Base-by-base conservation (phyloP, 306 rosid species). In the Medicago ruthenica region DNA sequence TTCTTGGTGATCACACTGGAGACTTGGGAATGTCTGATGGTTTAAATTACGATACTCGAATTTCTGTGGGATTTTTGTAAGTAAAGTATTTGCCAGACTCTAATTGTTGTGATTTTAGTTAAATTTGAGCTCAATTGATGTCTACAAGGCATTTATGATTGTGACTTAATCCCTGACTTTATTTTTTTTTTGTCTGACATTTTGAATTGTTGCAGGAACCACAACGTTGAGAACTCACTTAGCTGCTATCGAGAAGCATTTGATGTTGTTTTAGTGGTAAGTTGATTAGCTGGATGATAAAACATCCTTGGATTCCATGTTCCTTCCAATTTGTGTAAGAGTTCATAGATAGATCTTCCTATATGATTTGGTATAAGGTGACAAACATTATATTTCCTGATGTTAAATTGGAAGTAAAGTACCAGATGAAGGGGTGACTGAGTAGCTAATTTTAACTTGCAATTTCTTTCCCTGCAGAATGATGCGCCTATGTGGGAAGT, bases 21-120 rank as follows among this genome's bases (percentile, higher is more conserved):
- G 97, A 95, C 89, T 79, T 95, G 85, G 83, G 93, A 79, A 95
- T 95, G 97, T 95, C 98, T 9, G 92, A 95, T 64, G 98, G 97
- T 76, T 85, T 90, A 85, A 89, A 87, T 74, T 92, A 92, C 2
- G 91, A 92, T 63, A 90, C 90, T 16, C 87, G 92, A 77, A 89
- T 95, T 67, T 90, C 97, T 9, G 88, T 87, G 69, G 98, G 96
- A 44, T 95, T 95, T 78, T 83, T 95, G 98, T 92, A 83, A 85
- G 98, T 90, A 31, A 18, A 70, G 17, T 41, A 34, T 80, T 61
- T 79, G 22, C 76, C 31, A 41, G 60, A 15, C 68, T 71, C 13
- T 60, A n/a, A 9, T 73, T 73, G 18, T 57, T 18, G 27, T 7
- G 42, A 31, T 61, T 14, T 14, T 61, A 11, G 9, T 0, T 11